Conservation (phyloP, 306 rosid species). For the Glycine soja region DNA sequence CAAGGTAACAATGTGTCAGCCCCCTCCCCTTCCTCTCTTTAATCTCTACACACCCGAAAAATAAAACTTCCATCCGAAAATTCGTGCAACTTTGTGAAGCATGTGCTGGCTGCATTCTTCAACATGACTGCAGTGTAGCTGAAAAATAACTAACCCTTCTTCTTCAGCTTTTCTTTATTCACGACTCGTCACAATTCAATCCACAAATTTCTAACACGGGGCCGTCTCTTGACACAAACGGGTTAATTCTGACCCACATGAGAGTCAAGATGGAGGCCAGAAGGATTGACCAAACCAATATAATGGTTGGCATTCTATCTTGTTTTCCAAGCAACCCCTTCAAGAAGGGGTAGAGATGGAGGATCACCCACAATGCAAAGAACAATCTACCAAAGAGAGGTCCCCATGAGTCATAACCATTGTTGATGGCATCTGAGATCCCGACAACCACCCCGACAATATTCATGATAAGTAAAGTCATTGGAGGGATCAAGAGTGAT, state of each 20-base stretch:
- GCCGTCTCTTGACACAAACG: constrained; percentile 82
- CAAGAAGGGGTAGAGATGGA: constrained; percentile 96
- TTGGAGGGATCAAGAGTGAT: constrained; percentile 83
- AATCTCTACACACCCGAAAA: constrained; percentile 66
- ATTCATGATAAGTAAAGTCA: constrained; percentile 77
- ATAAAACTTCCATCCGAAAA: constrained; percentile 56
- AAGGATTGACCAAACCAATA: constrained; percentile 94
- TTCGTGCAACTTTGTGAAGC: constrained; percentile 43
- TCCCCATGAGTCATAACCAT: constrained; percentile 97
- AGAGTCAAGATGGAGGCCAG: constrained; percentile 89
- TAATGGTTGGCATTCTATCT: constrained; percentile 86
- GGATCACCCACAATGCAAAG: constrained; percentile 91
- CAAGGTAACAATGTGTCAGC: constrained; percentile 69
- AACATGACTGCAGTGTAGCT: constrained; percentile 45
- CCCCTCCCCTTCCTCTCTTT: constrained; percentile 48
- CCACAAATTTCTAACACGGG: constrained; percentile 89
- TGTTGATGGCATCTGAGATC: constrained; percentile 89
- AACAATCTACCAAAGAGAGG: constrained; percentile 93
- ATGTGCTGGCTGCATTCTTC: constrained; percentile 39
- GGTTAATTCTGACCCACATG: constrained; percentile 92
- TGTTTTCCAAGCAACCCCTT: constrained; percentile 89
- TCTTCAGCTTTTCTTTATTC: constrained; percentile 49
- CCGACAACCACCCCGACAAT: constrained; percentile 90
- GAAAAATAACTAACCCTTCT: constrained; percentile 12
- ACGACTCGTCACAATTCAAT: constrained; percentile 73